Percentiles rank a stretch among this genome's conserved stretches.
Conservation (phyloP, 2,329 filamentous ascomycete species). For the Ceratocystis papillata region DNA sequence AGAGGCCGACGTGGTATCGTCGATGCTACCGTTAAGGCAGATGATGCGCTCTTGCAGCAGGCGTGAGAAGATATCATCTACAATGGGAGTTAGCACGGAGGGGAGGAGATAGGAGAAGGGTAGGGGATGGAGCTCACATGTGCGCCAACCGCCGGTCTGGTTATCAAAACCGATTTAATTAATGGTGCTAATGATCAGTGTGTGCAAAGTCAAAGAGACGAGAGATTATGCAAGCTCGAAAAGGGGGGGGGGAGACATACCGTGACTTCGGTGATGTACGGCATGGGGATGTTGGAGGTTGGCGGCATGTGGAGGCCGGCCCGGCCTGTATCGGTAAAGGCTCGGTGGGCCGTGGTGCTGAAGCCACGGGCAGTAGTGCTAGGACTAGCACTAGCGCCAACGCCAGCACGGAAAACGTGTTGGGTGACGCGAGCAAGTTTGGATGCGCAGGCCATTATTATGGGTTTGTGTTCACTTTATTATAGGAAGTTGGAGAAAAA, state of each 20-base stretch:
- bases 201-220: not conserved
- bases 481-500: no score
- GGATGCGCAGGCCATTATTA: not conserved
- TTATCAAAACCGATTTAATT: not conserved
- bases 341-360: not conserved
- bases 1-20: constrained; percentile 81
- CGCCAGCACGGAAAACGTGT: not conserved
- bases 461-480: no score
- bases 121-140: constrained; percentile 45
- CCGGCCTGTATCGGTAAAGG: constrained; percentile 23
- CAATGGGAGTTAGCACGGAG: constrained; percentile 7
- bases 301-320: constrained; percentile 27
- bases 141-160: constrained; percentile 65
- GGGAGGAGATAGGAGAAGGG: not conserved
- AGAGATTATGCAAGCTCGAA: not conserved
- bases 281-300: constrained; percentile 43
- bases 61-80: constrained; percentile 63
- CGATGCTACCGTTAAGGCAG: constrained; percentile 82
- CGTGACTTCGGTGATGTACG: constrained; percentile 48
- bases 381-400: no score
- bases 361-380: not conserved
- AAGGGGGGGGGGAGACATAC: constrained; percentile 30
- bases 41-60: constrained; percentile 81
- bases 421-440: not conserved
- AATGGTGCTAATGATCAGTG: constrained; percentile 28